Percentiles rank a stretch among this genome's conserved stretches.
These are phyloP conservation scores for Epichloe bromicola DNA, from an alignment of 2,329 filamentous ascomycete genomes.

Conservation along the genomic window DNA sequence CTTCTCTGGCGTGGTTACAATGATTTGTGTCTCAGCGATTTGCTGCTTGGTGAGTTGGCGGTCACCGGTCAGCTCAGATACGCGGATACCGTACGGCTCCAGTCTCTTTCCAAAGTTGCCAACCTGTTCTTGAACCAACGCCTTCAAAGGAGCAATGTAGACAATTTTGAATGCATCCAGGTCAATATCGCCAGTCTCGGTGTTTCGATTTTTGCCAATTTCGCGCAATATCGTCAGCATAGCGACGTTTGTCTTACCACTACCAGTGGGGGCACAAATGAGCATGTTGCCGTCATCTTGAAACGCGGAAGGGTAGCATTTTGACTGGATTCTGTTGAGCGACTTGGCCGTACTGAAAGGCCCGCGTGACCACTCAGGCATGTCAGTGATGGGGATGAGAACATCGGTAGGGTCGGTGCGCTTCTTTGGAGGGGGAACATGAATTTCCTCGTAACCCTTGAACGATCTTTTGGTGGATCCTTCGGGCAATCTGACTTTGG, in stretches of 20 bases:
- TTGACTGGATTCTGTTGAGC: constrained; percentile 90
- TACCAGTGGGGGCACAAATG: constrained; percentile 91
- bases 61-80: constrained; percentile 94
- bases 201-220: constrained; percentile 89
- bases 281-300: constrained; percentile 94
- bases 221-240: constrained; percentile 95
- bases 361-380: constrained; percentile 82
- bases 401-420: constrained; percentile 68
- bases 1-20: constrained; percentile 96
- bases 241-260: constrained; percentile 95
- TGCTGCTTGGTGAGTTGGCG: constrained; percentile 97
- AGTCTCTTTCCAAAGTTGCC: constrained; percentile 91
- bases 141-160: constrained; percentile 92
- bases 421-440: constrained; percentile 86
- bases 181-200: constrained; percentile 83
- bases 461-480: constrained; percentile 91
- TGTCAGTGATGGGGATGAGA: constrained; percentile 70
- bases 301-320: constrained; percentile 84
- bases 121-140: constrained; percentile 92
- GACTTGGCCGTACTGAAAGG: constrained; percentile 80
- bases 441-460: constrained; percentile 97
- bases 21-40: constrained; percentile 94
- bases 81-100: constrained; percentile 79
- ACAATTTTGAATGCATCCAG: constrained; percentile 97
- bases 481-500: constrained; percentile 83